phyloP scores from a whole-genome alignment of 176 grass and related monocot genomes.

The Sorghum bicolor region DNA sequence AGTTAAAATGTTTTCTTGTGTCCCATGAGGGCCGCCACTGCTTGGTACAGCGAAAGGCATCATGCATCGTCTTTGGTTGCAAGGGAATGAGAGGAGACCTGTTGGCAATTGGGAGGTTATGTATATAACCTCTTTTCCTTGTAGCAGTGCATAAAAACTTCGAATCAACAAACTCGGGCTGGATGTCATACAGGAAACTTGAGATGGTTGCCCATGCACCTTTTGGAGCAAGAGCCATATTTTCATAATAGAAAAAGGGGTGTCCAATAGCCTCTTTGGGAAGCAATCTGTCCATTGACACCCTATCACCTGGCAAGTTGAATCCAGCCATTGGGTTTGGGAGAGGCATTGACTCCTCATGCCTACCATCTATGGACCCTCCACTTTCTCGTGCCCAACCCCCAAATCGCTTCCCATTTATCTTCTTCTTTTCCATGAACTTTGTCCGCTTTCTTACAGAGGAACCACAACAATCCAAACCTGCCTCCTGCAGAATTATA shows the following conservation, averaged over 20 bases:
- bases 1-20: slow-evolving; percentile 64
- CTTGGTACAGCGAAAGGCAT: slow-evolving; percentile 48
- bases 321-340: slow-evolving; percentile 84
- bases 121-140: slow-evolving; percentile 79
- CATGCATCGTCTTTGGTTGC: slow-evolving; percentile 57
- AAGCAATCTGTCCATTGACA: slow-evolving; percentile 28
- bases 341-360: slow-evolving; percentile 33
- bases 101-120: slow-evolving; percentile 62
- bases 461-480: neutral
- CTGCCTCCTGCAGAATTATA: slow-evolving; percentile 29
- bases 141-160: slow-evolving; percentile 68
- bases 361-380: slow-evolving; percentile 11
- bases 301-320: slow-evolving; percentile 42
- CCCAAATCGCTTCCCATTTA: slow-evolving; percentile 35
- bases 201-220: slow-evolving; percentile 63
- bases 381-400: slow-evolving; percentile 20
- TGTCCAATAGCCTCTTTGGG: slow-evolving; percentile 44
- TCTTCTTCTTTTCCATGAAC: slow-evolving; percentile 30
- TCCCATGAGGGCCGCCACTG: slow-evolving; percentile 79
- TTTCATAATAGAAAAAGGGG: slow-evolving; percentile 88
- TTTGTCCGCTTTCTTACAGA: slow-evolving; percentile 34
- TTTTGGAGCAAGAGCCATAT: slow-evolving; percentile 66
- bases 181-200: slow-evolving; percentile 62
- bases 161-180: slow-evolving; percentile 78
- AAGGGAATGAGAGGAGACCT: slow-evolving; percentile 41